Percentiles rank a stretch among this genome's conserved stretches.
phyloP scores from a whole-genome alignment of 257 asterid genomes.

The Echium plantagineum region DNA sequence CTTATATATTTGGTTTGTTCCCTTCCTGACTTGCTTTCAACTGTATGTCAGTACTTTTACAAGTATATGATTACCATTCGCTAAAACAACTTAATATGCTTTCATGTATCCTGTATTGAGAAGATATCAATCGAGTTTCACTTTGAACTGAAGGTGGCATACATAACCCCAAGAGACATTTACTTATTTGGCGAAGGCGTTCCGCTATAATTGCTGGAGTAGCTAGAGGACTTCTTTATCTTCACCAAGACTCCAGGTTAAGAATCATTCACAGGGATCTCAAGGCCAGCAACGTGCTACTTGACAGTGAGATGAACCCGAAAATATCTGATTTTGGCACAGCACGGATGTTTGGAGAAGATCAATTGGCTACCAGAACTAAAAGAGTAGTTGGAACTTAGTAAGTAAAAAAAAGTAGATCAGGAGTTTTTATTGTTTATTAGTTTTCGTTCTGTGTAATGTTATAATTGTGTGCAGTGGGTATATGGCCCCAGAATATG shows the following conservation, averaged over 20 bases:
- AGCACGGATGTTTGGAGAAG: conserved; percentile 1
- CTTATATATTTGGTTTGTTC: conserved; percentile 1
- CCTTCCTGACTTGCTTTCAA: not conserved
- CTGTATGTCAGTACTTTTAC: not conserved
- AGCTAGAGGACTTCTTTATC: conserved; percentile 5
- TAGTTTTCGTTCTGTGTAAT: not conserved
- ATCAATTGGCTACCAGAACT: not conserved
- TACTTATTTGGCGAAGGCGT: not conserved
- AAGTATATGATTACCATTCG: not conserved
- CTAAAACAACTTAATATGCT: no score
- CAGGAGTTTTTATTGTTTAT: not conserved
- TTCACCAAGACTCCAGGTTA: conserved; percentile 3
- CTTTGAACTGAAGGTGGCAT: not conserved
- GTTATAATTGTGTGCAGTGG: not conserved
- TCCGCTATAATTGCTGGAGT: conserved; percentile 2
- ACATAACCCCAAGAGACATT: not conserved
- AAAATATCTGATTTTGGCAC: conserved; percentile 8
- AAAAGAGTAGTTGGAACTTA: not conserved
- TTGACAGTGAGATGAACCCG: conserved; percentile 7
- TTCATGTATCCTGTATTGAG: no score
- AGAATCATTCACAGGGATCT: conserved; percentile 6
- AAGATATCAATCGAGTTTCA: no score
- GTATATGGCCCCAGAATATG: conserved; percentile 6
- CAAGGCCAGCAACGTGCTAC: conserved; percentile 6
- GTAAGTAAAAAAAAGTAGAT: not conserved